Evolutionary conservation across 192 early-diverging fungal genomes (phyloP).

Genomic region (Radiomyces spectabilis): DNA sequence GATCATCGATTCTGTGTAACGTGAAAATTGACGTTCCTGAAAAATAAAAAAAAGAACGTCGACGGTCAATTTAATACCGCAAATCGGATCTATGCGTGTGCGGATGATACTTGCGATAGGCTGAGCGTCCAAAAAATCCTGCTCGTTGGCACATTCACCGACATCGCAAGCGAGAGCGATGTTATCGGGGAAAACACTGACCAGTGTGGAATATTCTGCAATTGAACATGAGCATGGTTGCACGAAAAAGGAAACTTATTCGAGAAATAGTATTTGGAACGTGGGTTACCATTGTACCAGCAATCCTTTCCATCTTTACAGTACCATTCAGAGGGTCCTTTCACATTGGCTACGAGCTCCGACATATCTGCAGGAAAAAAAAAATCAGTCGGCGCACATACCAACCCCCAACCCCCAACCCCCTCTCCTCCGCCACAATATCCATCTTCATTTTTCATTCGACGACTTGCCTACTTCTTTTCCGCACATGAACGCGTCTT

Average conservation of each 20-base stretch:
- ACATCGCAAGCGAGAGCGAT: conserved; percentile 70
- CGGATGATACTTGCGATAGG: conserved; percentile 16
- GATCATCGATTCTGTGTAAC: conserved; percentile 13
- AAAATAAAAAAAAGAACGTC: neutral
- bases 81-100: too few relatives aligned
- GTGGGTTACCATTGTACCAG: conserved; percentile 26
- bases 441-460: neutral
- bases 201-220: conserved; percentile 29
- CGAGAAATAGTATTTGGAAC: neutral
- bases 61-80: neutral
- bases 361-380: conserved; percentile 24
- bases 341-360: conserved; percentile 24
- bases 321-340: conserved; percentile 28
- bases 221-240: too few relatives aligned
- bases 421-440: too few relatives aligned
- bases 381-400: too few relatives aligned
- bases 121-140: conserved; percentile 23
- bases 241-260: neutral
- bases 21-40: conserved; percentile 15
- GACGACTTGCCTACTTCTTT: conserved; percentile 50
- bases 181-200: conserved; percentile 27
- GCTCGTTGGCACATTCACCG: conserved; percentile 63
- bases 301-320: conserved; percentile 25
- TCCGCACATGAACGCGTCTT: conserved; percentile 74
- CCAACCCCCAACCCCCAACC: too few relatives aligned